A percentile compares a stretch with the other conserved stretches of the same genome.
Conservation (phyloP, 805 yeast genomes). For the Ogataea neopini region DNA sequence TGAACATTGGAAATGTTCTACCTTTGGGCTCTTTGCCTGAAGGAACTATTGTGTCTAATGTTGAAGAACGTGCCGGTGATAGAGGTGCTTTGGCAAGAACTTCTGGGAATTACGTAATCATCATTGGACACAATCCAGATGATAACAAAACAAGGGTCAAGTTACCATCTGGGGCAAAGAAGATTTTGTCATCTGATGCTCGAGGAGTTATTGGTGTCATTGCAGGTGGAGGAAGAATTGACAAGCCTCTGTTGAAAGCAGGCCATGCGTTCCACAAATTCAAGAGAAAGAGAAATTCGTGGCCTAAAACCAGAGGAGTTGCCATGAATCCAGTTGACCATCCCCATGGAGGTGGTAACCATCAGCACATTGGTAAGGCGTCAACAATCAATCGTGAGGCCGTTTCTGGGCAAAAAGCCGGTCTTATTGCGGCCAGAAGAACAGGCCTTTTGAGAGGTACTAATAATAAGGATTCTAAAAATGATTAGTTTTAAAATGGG, state of each 20-base stretch:
- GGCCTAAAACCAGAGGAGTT: constrained; percentile 99
- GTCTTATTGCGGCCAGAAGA: constrained; percentile 99
- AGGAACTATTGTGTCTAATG: constrained; percentile 97
- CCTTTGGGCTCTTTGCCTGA: constrained; percentile 97
- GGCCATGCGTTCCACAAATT: constrained; percentile 99
- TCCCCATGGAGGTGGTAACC: constrained; percentile 99
- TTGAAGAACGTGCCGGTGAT: constrained; percentile 98
- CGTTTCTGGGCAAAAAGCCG: constrained; percentile 99
- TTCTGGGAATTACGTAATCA: constrained; percentile 98
- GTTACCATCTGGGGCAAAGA: constrained; percentile 98
- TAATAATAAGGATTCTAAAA: constrained; percentile 50
- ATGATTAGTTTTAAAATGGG: neutral
- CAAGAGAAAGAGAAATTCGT: constrained; percentile 98
- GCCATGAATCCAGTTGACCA: constrained; percentile 99
- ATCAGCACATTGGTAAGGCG: constrained; percentile 99
- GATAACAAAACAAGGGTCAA: constrained; percentile 98
- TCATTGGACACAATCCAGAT: constrained; percentile 98
- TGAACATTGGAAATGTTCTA: constrained; percentile 93
- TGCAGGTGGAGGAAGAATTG: constrained; percentile 99
- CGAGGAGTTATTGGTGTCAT: constrained; percentile 99
- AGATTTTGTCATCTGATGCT: constrained; percentile 89
- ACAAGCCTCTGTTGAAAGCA: constrained; percentile 98
- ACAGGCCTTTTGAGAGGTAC: constrained; percentile 99
- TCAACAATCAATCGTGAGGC: constrained; percentile 99
- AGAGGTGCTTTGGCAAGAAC: constrained; percentile 99